Evolutionary conservation across 305 asterid species (phyloP).

Genomic region (Lippia alba): DNA sequence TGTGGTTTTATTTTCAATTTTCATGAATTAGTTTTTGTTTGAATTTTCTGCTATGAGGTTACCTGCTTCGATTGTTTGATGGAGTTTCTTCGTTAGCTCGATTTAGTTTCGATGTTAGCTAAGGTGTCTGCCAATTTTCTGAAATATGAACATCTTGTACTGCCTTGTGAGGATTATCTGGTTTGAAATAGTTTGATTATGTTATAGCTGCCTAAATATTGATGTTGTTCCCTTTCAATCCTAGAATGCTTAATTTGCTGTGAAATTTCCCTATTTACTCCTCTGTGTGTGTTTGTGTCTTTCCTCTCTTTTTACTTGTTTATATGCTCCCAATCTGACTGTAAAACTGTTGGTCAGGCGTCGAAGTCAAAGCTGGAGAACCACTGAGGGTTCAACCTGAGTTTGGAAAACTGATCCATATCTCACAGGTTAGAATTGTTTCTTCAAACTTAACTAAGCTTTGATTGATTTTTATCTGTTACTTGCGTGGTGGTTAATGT

Average conservation of each 20-base stretch:
- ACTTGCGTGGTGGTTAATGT: not conserved
- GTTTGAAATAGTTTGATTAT: not conserved
- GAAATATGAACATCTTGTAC: not conserved
- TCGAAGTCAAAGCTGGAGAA: constrained; percentile 70
- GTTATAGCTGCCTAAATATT: not conserved
- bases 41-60: not conserved
- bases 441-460: not conserved
- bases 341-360: constrained; percentile 46
- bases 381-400: constrained; percentile 53
- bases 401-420: constrained; percentile 50
- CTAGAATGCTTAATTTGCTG: not conserved
- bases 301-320: not conserved
- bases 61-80: not conserved
- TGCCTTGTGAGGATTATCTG: constrained; percentile 1
- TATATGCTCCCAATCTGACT: not conserved
- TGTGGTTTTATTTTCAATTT: not conserved
- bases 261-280: not conserved
- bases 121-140: not conserved
- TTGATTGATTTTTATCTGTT: not conserved
- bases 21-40: not conserved
- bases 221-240: not conserved
- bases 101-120: not conserved
- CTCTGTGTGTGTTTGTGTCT: not conserved
- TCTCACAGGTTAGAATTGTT: constrained; percentile 64
- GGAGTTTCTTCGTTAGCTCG: not conserved